Evolutionary conservation across 352 stramenopile genomes (phyloP), one percentile per base, ranked within the genome.

Genomic region (Phytophthora syringae): DNA sequence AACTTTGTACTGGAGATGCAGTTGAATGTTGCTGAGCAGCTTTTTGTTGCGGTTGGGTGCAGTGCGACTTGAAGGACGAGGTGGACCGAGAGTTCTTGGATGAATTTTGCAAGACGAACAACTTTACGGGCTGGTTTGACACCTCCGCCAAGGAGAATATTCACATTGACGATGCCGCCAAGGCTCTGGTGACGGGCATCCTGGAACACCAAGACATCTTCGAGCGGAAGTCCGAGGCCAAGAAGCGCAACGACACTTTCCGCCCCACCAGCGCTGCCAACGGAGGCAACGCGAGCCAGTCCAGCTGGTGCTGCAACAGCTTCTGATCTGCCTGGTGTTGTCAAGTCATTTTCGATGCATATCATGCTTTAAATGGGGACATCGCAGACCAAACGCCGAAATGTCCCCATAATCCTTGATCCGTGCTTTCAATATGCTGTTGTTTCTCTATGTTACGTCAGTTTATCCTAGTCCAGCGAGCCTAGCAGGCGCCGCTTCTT

Each of bases 111-210:
- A 78, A 92, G 57, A 84, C 86, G 7, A 93, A 98, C 55, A 94
- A 90, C 24, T 98, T 98, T 72, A 82, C 86, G 6, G 91, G 87
- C 24, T 98, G 93, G 93, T 98, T 97, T 52, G 88, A 95, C 49
- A 98, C 93, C 30, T 98, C 93, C 7, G 93, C 93, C 7, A 98
- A 98, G 62, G 85, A 94, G 52, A 97, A 97, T 64, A 95, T 86
- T 53, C 88, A 98, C 72, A 97, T 98, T 34, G 88, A 97, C 34
- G 86, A 96, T 50, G 82, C 90, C 18, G 82, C 88, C 22, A 94
- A 93, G 65, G 84, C 86, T 36, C 74, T 97, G 21, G 86, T 97
- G 34, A 81, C 70, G 42, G 79, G 80, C 15, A 90, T 95, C 32
- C 60, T 96, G 32, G 75, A 91, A 53, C 89, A 96, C 59, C 68